Base-by-base conservation (phyloP, 352 stramenopile species). In the Albugo laibachii region DNA sequence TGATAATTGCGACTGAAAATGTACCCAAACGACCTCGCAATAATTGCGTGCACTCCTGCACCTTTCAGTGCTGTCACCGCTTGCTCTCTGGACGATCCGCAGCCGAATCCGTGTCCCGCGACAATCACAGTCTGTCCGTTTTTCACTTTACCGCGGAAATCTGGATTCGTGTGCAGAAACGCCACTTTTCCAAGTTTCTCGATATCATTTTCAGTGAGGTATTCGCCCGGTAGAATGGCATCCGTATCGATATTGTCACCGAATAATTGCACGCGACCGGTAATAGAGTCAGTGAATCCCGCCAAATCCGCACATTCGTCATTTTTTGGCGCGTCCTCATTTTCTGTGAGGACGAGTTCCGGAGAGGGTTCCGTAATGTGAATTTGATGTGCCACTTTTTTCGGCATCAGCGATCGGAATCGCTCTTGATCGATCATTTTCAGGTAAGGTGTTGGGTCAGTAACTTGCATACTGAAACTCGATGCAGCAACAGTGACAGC, bases 201-300 rank as follows among this genome's bases (percentile, higher is more conserved):
- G 50, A 89, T 71, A 59, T 89, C 77, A 57, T 87, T 89, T 54
- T 89, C 77, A 24, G 69, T 82, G 55, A 89, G 40, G 45, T 67
- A 87, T 53, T 89, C 72, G 19, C 72, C 77, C 0, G 78, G 73
- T 19, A 91, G 56, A 56, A 91, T 87, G n/a, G 75, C 78, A 48
- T 91, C 78, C 45, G 78, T 91, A 58, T 91, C 76, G 24, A 91
- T 87, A 54, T 91, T 91, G 64, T 91, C 78, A n/a, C 72, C 75
- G 56, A 87, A 91, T 12, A 86, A 70, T 49, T 87, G 78, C 14
- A 70, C 63, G 44, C 70, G 72, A 21, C 77, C 77, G 49, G 65
- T 67, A 42, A 89, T 83, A 40, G 66, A 63, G 16, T 58, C 56
- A 6, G 58, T 55, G 35, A 75, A 73, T 35, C 61, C 70, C 14